Evolutionary conservation across 2,329 filamentous ascomycete genomes (phyloP).

Genomic region (Fusarium torreyae): DNA sequence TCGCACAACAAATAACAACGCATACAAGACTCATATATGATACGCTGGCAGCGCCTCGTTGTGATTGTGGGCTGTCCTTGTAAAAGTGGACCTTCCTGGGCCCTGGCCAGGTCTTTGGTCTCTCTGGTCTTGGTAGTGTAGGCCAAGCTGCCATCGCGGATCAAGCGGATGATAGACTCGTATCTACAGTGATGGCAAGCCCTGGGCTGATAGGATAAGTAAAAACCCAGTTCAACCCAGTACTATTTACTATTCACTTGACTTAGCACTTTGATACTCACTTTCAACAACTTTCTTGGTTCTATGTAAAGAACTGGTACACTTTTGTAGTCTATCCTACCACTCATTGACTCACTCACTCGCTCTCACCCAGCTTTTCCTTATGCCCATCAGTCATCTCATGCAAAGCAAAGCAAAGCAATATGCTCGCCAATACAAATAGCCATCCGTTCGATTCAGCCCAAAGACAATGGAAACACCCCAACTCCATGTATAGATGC

Average conservation of each 20-base stretch:
- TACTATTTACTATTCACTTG: background rate
- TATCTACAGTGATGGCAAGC: constrained; percentile 22
- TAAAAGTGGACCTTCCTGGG: constrained; percentile 12
- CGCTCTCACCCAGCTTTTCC: constrained; percentile 1
- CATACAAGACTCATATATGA: constrained; percentile 32
- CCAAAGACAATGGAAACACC: constrained; percentile 8
- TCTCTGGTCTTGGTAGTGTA: background rate
- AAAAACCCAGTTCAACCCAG: background rate
- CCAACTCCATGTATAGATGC: constrained; percentile 37
- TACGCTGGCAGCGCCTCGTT: constrained; percentile 36
- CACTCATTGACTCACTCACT: background rate
- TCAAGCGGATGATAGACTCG: constrained; percentile 17
- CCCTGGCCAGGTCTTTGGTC: constrained; percentile 9
- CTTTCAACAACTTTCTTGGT: background rate
- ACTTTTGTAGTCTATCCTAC: constrained; percentile 16
- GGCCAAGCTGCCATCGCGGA: constrained; percentile 14
- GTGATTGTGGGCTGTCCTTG: constrained; percentile 21
- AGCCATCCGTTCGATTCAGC: constrained; percentile 1
- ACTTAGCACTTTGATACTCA: background rate
- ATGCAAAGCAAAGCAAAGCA: constrained; percentile 26
- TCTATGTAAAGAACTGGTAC: constrained; percentile 10
- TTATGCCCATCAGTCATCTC: constrained; percentile 16
- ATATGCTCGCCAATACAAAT: constrained; percentile 20
- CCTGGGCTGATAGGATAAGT: constrained; percentile 2
- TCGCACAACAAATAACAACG: constrained; percentile 29